phyloP scores from a whole-genome alignment of 2,329 filamentous ascomycete species.

The Penicillium verrucosum region DNA sequence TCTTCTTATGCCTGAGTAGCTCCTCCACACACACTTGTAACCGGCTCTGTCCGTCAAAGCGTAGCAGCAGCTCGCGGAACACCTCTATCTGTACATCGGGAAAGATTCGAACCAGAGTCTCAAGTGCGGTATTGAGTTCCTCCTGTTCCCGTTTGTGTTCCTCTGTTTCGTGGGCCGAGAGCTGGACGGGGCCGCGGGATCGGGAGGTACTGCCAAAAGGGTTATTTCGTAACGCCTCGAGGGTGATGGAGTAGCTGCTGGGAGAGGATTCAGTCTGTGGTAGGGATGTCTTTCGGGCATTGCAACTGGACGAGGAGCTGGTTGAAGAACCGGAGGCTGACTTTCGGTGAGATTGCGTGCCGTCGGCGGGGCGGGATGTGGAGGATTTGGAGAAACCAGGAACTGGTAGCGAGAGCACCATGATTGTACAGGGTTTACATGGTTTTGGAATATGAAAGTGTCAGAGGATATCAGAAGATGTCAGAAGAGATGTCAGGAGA shows the following conservation, averaged over 20 bases:
- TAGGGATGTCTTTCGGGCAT: slow-evolving; percentile 13
- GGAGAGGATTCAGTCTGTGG: slow-evolving; percentile 15
- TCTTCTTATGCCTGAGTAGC: slow-evolving; percentile 44
- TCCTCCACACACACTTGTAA: slow-evolving; percentile 48
- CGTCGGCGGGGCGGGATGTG: slow-evolving; percentile 29
- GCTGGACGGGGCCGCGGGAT: slow-evolving; percentile 23
- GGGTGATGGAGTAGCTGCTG: slow-evolving; percentile 33
- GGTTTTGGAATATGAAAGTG: background rate
- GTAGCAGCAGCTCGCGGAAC: slow-evolving; percentile 46
- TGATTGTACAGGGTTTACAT: slow-evolving; percentile 34
- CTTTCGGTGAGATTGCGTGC: slow-evolving; percentile 13
- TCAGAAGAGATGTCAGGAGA: background rate
- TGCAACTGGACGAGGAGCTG: slow-evolving; percentile 15
- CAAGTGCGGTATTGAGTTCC: slow-evolving; percentile 44
- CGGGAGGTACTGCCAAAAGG: slow-evolving; percentile 38
- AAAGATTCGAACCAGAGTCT: slow-evolving; percentile 43
- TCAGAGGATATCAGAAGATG: background rate
- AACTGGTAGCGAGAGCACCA: slow-evolving; percentile 40
- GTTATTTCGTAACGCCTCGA: slow-evolving; percentile 46
- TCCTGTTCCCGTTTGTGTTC: slow-evolving; percentile 36
- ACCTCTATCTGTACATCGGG: slow-evolving; percentile 48
- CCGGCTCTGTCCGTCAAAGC: slow-evolving; percentile 47
- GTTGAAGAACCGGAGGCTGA: slow-evolving; percentile 13
- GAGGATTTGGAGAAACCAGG: slow-evolving; percentile 36
- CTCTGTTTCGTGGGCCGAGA: slow-evolving; percentile 19